Base-by-base conservation (phyloP, 768 basidiomycete species). In the Mycena amicta region DNA sequence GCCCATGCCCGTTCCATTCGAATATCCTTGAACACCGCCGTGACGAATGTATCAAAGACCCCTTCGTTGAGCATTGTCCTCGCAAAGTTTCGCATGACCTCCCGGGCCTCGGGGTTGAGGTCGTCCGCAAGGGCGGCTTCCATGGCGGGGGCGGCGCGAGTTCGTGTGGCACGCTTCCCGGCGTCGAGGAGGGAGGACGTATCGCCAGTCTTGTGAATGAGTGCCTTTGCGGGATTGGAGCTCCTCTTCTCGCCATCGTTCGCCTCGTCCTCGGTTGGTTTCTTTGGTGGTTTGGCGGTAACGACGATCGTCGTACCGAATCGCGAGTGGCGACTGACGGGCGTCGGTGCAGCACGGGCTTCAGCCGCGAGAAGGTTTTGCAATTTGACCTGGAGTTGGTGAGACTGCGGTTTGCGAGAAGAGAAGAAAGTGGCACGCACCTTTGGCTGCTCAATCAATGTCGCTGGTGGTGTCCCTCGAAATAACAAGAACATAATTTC, bases 231-330 rank as follows among this genome's bases (percentile, higher is more conserved):
- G 27, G 66, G 55, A 26, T 67, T 70, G n/a, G 64, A 63, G 39
- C 68, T 63, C 53, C 66, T 67, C 41, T 56, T 65, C 25, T 56
- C 68, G n/a, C n/a, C n/a, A n/a, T n/a, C n/a, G n/a, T n/a, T n/a
- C n/a, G n/a, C n/a, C 33, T 31, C 52, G 45, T 43, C 47, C 18
- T 58, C 54, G 3, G 55, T 64, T 43, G 59, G 67, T 53, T 74
- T 78, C 71, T 83, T 85, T 61, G 80, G 82, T 15, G 86, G 71
- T 57, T 87, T 89, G 41, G 90, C 77, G 61, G 80, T 84, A 53
- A 99, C 88, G 22, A 89, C 77, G 62, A 98, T 88, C 8, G 95
- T 98, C 2, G 97, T 98, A 1, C 97, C 97, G 72, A 99, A 99
- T 49, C 95, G 87, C 25, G 94, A 93, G 74, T 99, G 97, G 29